These are phyloP conservation scores for Tetracladium setigerum DNA, from an alignment of 495 filamentous ascomycete genomes.

Conservation along the genomic window DNA sequence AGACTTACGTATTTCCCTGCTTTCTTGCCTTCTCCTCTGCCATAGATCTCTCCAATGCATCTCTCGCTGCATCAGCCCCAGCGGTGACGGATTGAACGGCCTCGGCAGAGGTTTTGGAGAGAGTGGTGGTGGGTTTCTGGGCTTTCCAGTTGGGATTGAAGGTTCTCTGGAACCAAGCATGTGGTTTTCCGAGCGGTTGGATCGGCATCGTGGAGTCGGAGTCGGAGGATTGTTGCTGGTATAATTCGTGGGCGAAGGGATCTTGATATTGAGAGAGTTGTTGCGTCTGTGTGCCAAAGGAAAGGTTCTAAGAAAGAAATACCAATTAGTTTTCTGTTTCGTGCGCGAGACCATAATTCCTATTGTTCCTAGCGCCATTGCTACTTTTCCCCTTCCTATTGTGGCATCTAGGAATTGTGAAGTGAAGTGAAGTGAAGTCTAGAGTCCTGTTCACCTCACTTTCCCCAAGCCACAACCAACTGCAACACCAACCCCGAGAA, in stretches of 20 bases:
- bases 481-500: background rate
- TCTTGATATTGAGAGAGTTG: conserved; percentile 34
- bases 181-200: no score
- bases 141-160: conserved; percentile 45
- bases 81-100: background rate
- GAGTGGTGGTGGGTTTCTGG: conserved; percentile 40
- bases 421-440: no score
- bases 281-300: conserved; percentile 45
- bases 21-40: conserved; percentile 30
- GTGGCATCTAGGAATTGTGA: no score
- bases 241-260: conserved; percentile 16
- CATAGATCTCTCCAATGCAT: conserved; percentile 30
- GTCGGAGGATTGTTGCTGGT: conserved; percentile 8
- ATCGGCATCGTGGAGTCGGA: no score
- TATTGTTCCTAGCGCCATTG: no score
- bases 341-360: no score
- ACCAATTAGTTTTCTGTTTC: no score
- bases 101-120: conserved; percentile 34
- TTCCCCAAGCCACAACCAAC: background rate
- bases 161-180: conserved; percentile 41
- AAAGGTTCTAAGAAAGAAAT: conserved; percentile 41
- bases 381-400: no score
- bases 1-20: conserved; percentile 46
- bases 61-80: conserved; percentile 25
- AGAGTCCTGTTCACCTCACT: no score